phyloP scores from a whole-genome alignment of 768 basidiomycete genomes.

The Lentinula aciculospora region DNA sequence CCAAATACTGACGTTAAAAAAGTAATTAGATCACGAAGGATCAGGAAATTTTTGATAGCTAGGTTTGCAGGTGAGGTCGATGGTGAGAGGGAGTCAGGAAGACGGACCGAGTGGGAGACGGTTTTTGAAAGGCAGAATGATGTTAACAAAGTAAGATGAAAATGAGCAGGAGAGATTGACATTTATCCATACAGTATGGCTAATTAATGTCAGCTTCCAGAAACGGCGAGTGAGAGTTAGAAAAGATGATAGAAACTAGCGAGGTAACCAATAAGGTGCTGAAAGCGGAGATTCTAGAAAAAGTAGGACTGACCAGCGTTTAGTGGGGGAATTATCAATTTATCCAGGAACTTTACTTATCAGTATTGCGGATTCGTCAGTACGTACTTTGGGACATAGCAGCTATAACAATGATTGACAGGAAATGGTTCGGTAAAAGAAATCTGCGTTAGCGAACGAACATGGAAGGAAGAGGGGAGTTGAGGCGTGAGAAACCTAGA shows the following conservation, averaged over 20 bases:
- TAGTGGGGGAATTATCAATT: neutral
- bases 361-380: too few species aligned
- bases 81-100: neutral
- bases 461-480: neutral
- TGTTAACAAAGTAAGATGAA: neutral
- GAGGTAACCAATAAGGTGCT: neutral
- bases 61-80: neutral
- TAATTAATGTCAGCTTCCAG: neutral
- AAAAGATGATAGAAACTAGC: neutral
- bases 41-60: neutral
- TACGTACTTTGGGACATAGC: too few species aligned
- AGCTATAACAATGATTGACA: neutral
- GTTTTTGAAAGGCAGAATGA: neutral
- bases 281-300: neutral
- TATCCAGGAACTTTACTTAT: neutral
- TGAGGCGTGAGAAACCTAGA: neutral
- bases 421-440: neutral
- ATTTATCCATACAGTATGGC: neutral
- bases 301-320: neutral
- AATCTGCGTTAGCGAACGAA: too few species aligned
- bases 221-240: neutral
- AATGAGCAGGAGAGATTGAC: neutral
- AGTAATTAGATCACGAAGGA: neutral
- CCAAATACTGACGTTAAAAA: neutral
- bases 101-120: neutral